These are phyloP conservation scores for Boletus sensibilis DNA, from an alignment of 768 basidiomycete genomes.

Conservation along the genomic window DNA sequence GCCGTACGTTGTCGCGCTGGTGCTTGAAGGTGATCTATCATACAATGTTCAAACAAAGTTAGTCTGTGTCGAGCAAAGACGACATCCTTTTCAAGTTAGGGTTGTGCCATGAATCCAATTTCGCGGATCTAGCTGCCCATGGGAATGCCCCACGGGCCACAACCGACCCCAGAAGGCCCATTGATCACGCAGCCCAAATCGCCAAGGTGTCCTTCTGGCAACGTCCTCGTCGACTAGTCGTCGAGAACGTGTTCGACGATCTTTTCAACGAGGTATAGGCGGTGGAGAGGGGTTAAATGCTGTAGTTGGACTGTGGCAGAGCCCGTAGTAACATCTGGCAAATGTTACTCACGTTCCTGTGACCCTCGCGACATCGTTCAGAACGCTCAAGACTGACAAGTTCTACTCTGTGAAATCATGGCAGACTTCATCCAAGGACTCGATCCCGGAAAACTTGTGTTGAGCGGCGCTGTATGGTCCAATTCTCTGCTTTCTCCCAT, in stretches of 20 bases:
- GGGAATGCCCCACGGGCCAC: too few species aligned
- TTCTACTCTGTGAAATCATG: slow-evolving; percentile 29
- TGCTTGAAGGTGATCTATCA: background rate
- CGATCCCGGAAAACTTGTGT: slow-evolving; percentile 68
- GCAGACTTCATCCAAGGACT: slow-evolving; percentile 68
- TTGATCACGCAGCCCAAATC: too few species aligned
- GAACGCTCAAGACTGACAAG: background rate
- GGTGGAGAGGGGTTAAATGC: too few species aligned
- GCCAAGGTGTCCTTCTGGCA: background rate
- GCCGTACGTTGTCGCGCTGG: background rate
- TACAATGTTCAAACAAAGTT: too few species aligned
- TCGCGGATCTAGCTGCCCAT: background rate
- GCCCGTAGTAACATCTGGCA: background rate
- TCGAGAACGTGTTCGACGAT: background rate
- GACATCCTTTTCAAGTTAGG: background rate
- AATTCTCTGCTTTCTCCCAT: background rate
- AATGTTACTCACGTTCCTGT: slow-evolving; percentile 7
- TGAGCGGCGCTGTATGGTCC: slow-evolving; percentile 56
- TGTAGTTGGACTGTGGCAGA: background rate
- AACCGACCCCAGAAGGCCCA: too few species aligned
- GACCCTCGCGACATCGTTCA: background rate
- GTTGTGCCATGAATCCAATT: background rate
- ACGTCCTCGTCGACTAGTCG: background rate
- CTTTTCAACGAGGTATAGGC: background rate
- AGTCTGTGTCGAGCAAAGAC: background rate